These are phyloP conservation scores for Selaginella tamariscina DNA, from an alignment of 75 land plant genomes.

Conservation along the genomic window DNA sequence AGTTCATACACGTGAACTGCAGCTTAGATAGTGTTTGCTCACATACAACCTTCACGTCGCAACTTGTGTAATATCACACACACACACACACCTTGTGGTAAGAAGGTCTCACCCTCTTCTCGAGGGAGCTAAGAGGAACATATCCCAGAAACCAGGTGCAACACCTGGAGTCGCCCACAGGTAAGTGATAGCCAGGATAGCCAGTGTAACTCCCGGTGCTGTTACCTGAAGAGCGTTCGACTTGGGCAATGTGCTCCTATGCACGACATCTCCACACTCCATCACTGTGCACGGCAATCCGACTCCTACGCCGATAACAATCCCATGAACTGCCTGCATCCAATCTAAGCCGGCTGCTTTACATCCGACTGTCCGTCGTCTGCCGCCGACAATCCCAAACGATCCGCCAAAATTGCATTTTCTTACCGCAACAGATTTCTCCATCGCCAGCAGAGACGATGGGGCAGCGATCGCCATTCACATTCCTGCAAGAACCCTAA, in stretches of 20 bases:
- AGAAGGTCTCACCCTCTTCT: slow-evolving; percentile 62
- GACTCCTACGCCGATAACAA: slow-evolving; percentile 85
- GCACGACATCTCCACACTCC: slow-evolving; percentile 97
- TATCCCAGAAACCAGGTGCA: slow-evolving; percentile 97
- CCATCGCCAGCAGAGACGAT: too few relatives aligned
- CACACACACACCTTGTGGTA: slow-evolving; percentile 48
- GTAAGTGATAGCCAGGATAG: slow-evolving; percentile 54
- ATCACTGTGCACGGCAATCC: slow-evolving; percentile 97
- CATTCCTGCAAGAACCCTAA: too few relatives aligned
- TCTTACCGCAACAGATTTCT: too few relatives aligned
- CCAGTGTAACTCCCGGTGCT: slow-evolving; percentile 56
- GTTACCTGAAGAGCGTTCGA: slow-evolving; percentile 51
- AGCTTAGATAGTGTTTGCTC: too few relatives aligned
- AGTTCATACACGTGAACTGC: too few relatives aligned
- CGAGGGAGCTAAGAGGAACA: slow-evolving; percentile 90
- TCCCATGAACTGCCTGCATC: slow-evolving; percentile 27
- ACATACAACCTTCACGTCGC: background rate
- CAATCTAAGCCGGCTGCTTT: slow-evolving; percentile 16
- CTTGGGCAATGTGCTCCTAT: slow-evolving; percentile 83
- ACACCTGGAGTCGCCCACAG: slow-evolving; percentile 98
- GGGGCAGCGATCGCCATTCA: too few relatives aligned
- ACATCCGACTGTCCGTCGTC: slow-evolving; percentile 3
- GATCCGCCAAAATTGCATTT: background rate
- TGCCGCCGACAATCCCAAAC: slow-evolving; percentile 6
- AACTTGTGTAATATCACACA: background rate